phyloP scores from a whole-genome alignment of 345 rosid species.

The Rubroshorea leprosula region DNA sequence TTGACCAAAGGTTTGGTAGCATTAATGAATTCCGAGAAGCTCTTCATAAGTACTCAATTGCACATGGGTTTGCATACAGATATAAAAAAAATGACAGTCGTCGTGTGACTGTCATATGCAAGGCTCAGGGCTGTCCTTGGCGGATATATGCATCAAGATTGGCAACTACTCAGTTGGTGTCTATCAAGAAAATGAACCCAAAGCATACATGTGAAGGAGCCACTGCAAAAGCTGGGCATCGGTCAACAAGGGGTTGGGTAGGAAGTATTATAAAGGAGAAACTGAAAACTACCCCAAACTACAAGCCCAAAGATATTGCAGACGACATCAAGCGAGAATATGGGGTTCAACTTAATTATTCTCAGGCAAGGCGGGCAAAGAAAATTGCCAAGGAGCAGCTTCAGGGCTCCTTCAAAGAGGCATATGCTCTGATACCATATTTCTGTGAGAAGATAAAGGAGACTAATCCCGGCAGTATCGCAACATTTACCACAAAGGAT shows the following conservation, averaged over 20 bases:
- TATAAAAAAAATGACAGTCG: constrained; percentile 93
- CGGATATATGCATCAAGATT: constrained; percentile 81
- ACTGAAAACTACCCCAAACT: constrained; percentile 73
- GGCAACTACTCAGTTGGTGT: constrained; percentile 74
- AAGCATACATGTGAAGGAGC: constrained; percentile 91
- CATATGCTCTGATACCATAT: constrained; percentile 71
- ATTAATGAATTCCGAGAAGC: constrained; percentile 84
- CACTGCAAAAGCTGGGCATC: constrained; percentile 66
- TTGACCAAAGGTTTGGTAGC: constrained; percentile 81
- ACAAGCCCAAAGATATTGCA: constrained; percentile 85
- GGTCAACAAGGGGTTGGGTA: constrained; percentile 90
- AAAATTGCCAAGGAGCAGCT: constrained; percentile 94
- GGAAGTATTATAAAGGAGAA: constrained; percentile 90
- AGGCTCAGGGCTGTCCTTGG: constrained; percentile 88
- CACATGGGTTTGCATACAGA: constrained; percentile 80
- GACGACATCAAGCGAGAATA: constrained; percentile 84
- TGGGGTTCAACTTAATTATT: constrained; percentile 83
- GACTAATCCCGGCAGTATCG: constrained; percentile 89
- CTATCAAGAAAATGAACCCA: constrained; percentile 78
- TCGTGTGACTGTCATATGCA: constrained; percentile 86
- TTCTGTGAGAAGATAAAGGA: constrained; percentile 87
- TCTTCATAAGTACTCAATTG: constrained; percentile 79
- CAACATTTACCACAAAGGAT: constrained; percentile 72
- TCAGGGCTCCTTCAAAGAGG: constrained; percentile 83
- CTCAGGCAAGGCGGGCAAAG: constrained; percentile 95